Conservation (phyloP, 345 rosid genomes). For the Mercurialis annua region DNA sequence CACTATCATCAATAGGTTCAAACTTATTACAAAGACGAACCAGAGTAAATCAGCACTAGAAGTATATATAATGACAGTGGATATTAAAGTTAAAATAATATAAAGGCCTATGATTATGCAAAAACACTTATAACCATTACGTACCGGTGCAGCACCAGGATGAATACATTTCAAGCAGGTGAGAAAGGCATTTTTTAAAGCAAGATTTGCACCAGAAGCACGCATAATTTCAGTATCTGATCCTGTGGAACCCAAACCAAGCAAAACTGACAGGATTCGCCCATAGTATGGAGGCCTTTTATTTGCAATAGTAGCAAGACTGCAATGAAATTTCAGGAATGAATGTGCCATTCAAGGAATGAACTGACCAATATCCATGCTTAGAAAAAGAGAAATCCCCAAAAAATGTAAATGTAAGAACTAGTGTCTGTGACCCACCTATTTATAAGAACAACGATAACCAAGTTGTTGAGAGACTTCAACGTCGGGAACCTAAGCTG, state of each 20-base stretch:
- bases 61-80: not conserved
- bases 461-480: conserved; percentile 63
- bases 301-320: conserved; percentile 83
- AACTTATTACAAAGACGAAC: not conserved
- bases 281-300: conserved; percentile 88
- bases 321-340: conserved; percentile 31
- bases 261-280: conserved; percentile 85
- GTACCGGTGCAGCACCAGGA: conserved; percentile 96
- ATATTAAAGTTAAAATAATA: not conserved
- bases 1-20: not conserved
- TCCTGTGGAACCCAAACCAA: conserved; percentile 74
- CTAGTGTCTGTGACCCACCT: conserved; percentile 39
- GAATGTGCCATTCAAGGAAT: not conserved
- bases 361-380: not conserved
- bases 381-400: not conserved
- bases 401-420: conserved; percentile 7
- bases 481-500: conserved; percentile 85
- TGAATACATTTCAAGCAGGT: conserved; percentile 81
- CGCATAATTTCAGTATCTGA: conserved; percentile 54
- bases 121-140: conserved; percentile 18
- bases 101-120: not conserved
- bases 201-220: conserved; percentile 58
- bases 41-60: not conserved
- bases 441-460: conserved; percentile 67
- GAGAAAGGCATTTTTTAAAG: conserved; percentile 66